Conservation (phyloP, 2,329 filamentous ascomycete species). For the Fusarium sp. region DNA sequence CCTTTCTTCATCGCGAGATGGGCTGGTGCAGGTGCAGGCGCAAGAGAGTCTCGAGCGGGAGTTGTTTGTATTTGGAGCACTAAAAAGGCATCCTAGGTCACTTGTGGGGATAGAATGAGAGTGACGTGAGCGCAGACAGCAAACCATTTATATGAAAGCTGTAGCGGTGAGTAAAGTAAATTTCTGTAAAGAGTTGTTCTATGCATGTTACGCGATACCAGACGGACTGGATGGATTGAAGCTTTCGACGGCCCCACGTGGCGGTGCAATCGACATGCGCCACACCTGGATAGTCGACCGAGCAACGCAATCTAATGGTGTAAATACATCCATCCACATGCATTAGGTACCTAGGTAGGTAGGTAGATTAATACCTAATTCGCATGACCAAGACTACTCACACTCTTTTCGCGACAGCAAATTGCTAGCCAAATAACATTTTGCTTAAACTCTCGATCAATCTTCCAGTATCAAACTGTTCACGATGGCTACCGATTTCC, state of each 20-base stretch:
- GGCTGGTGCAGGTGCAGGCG: conserved; percentile 27
- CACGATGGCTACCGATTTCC: conserved; percentile 71
- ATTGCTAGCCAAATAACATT: not conserved
- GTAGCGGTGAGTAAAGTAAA: conserved; percentile 15
- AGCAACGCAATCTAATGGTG: conserved; percentile 45
- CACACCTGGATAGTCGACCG: conserved; percentile 46
- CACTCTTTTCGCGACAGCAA: conserved; percentile 4
- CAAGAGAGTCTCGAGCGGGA: conserved; percentile 40
- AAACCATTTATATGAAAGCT: conserved; percentile 13
- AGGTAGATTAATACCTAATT: conserved; percentile 1
- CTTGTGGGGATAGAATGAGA: not conserved
- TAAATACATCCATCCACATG: conserved; percentile 35
- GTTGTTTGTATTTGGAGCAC: conserved; percentile 8
- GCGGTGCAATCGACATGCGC: conserved; percentile 43
- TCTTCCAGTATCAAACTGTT: not conserved
- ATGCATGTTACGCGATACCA: conserved; percentile 18
- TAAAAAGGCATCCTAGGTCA: conserved; percentile 38
- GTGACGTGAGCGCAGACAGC: not conserved
- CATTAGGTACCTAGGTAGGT: not conserved
- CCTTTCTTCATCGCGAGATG: conserved; percentile 52
- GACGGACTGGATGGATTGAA: conserved; percentile 41
- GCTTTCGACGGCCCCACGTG: conserved; percentile 44
- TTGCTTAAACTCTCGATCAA: not conserved
- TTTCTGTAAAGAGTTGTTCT: conserved; percentile 12
- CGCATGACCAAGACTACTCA: conserved; percentile 6